Conservation (phyloP, 208 protist genomes). For the Naegleria gruberi region DNA sequence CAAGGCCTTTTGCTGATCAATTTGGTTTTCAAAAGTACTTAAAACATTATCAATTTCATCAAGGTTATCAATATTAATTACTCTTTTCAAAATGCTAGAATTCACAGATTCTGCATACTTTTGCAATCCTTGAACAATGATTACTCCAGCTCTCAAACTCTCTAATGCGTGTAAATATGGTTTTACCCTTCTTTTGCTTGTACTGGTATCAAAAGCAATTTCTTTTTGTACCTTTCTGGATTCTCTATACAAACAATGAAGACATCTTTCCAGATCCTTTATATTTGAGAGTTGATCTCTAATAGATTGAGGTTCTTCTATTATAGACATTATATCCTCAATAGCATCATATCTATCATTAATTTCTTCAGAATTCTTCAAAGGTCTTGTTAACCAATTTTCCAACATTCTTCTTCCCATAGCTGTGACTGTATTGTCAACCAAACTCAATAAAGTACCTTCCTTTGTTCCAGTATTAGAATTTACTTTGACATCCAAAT, state of each 20-base stretch:
- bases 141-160: neutral
- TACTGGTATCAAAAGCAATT: neutral
- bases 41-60: constrained; percentile 34
- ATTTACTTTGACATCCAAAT: constrained; percentile 37
- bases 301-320: neutral
- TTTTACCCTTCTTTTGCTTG: neutral
- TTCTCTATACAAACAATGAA: neutral
- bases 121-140: neutral
- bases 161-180: neutral
- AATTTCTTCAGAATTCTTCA: constrained; percentile 22
- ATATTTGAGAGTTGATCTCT: neutral
- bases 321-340: constrained; percentile 26
- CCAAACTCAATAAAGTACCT: constrained; percentile 24
- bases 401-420: constrained; percentile 31
- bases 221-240: neutral
- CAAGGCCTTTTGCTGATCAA: constrained; percentile 52
- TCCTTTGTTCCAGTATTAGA: neutral
- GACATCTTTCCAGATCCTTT: constrained; percentile 9
- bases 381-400: constrained; percentile 33
- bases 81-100: neutral
- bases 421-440: constrained; percentile 24
- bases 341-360: constrained; percentile 30
- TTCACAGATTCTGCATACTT: neutral
- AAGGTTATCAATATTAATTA: neutral
- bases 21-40: constrained; percentile 47